Percentiles rank a stretch among this genome's conserved stretches.
These are phyloP conservation scores for Xylaria telfairii DNA, from an alignment of 495 filamentous ascomycete genomes.

Conservation along the genomic window DNA sequence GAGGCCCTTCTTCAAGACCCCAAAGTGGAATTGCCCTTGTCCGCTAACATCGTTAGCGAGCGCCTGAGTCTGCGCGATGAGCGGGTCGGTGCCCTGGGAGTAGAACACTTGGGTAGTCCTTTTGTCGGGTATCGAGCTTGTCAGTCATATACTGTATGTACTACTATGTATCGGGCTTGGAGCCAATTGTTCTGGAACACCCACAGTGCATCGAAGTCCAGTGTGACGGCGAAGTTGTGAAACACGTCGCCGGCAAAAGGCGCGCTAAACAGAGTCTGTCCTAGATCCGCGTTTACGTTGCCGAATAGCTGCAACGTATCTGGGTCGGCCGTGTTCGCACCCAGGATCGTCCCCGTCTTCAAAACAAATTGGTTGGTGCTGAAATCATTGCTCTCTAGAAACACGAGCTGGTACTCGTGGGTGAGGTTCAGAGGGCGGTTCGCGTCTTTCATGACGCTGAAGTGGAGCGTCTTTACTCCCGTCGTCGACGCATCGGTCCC, in stretches of 20 bases:
- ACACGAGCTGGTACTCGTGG: slow-evolving; percentile 59
- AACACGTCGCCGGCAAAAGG: slow-evolving; percentile 46
- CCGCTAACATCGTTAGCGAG: slow-evolving; percentile 49
- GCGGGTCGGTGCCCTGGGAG: slow-evolving; percentile 29
- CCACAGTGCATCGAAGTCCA: slow-evolving; percentile 51
- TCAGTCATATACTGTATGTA: neutral
- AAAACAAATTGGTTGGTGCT: slow-evolving; percentile 56
- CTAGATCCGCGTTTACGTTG: slow-evolving; percentile 42
- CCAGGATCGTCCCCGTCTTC: slow-evolving; percentile 55
- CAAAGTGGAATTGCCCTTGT: slow-evolving; percentile 56
- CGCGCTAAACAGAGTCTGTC: slow-evolving; percentile 46
- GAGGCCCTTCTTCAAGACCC: slow-evolving; percentile 52
- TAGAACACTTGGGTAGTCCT: slow-evolving; percentile 51
- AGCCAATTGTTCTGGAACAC: slow-evolving; percentile 3
- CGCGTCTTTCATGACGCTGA: slow-evolving; percentile 52
- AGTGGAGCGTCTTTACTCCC: slow-evolving; percentile 55
- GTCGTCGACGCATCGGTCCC: slow-evolving; percentile 51
- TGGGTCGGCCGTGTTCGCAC: slow-evolving; percentile 29
- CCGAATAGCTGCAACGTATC: slow-evolving; percentile 48
- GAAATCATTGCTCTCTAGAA: slow-evolving; percentile 55
- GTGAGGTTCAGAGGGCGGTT: slow-evolving; percentile 53
- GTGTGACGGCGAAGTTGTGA: slow-evolving; percentile 55
- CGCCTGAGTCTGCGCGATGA: slow-evolving; percentile 42
- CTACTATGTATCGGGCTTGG: neutral
- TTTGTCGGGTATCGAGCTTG: neutral